These are phyloP conservation scores for Paxillus ammoniavirescens DNA, from an alignment of 768 basidiomycete genomes.

Conservation along the genomic window DNA sequence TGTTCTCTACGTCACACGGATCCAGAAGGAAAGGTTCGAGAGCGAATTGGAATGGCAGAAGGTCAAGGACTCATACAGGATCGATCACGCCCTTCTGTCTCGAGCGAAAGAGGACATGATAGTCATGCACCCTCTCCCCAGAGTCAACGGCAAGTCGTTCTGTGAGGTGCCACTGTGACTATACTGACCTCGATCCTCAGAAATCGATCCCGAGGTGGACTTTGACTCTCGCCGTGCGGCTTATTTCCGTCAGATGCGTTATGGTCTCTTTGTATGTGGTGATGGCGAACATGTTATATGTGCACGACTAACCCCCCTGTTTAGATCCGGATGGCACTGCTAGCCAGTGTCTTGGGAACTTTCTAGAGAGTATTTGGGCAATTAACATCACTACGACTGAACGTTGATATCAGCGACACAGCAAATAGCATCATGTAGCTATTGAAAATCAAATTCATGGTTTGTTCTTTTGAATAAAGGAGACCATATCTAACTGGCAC, in stretches of 20 bases:
- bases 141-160: conserved; percentile 70
- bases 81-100: conserved; percentile 92
- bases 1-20: conserved; percentile 93
- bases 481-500: too few relatives aligned
- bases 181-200: conserved; percentile 40
- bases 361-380: conserved; percentile 4
- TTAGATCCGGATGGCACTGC: conserved; percentile 77
- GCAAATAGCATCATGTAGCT: background rate
- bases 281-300: background rate
- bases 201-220: conserved; percentile 99
- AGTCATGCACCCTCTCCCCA: conserved; percentile 98
- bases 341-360: conserved; percentile 59
- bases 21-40: conserved; percentile 93
- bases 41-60: conserved; percentile 81
- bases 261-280: conserved; percentile 87
- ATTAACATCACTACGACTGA: background rate
- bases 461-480: too few relatives aligned
- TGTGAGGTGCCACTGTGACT: background rate
- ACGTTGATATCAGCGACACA: background rate
- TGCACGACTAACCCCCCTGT: background rate
- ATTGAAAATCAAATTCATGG: background rate
- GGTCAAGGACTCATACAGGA: conserved; percentile 89
- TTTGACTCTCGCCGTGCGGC: conserved; percentile 92
- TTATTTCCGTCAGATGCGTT: conserved; percentile 98
- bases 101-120: conserved; percentile 97